phyloP scores from a whole-genome alignment of 805 yeast species.

The Barnettozyma vustinii region DNA sequence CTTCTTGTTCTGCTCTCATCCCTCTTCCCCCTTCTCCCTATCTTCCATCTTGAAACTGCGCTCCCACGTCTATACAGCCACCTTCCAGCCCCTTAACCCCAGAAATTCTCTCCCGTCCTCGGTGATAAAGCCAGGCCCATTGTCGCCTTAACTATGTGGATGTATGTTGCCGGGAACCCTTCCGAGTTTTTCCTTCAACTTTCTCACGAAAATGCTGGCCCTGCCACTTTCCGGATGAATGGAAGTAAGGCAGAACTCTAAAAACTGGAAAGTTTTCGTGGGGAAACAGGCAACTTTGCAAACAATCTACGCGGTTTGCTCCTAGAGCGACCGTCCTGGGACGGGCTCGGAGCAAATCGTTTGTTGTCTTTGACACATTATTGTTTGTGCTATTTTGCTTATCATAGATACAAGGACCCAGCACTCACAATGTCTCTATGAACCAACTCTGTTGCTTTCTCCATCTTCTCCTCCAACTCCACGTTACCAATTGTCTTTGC shows the following conservation, averaged over 20 bases:
- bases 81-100: neutral
- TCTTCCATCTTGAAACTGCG: no score
- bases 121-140: neutral
- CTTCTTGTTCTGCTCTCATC: no score
- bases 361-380: neutral
- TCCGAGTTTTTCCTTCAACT: neutral
- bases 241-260: neutral
- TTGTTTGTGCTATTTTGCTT: neutral
- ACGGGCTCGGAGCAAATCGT: neutral
- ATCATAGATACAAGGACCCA: constrained; percentile 72
- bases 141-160: neutral
- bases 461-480: constrained; percentile 85
- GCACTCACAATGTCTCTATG: constrained; percentile 97
- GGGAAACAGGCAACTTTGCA: neutral
- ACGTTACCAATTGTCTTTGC: constrained; percentile 92
- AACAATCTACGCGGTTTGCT: neutral
- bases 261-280: neutral
- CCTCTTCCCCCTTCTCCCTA: no score
- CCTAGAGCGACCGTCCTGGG: neutral
- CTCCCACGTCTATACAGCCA: neutral
- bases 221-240: neutral
- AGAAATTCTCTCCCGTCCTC: neutral
- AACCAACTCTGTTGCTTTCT: constrained; percentile 72
- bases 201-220: neutral
- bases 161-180: neutral